phyloP scores from a whole-genome alignment of 352 stramenopile genomes.

The Globisporangium carolinianum region DNA sequence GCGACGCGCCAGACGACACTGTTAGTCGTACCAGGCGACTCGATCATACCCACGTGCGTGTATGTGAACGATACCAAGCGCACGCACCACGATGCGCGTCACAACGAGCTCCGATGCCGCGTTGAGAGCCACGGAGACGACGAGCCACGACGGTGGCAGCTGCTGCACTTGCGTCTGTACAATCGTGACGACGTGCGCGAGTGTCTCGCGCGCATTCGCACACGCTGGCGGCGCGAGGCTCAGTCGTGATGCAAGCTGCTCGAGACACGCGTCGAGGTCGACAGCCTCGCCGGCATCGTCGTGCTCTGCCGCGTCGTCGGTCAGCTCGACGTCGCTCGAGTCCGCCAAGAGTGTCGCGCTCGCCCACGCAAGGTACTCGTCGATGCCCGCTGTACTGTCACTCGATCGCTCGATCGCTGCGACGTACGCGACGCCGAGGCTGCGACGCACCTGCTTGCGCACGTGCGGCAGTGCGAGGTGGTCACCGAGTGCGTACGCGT shows the following conservation, averaged over 20 bases:
- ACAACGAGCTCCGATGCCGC: constrained; percentile 42
- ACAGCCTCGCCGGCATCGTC: constrained; percentile 9
- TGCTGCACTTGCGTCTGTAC: constrained; percentile 18
- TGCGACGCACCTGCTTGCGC: constrained; percentile 32
- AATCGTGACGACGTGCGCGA: constrained; percentile 15
- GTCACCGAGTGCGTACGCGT: constrained; percentile 34
- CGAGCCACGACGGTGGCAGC: constrained; percentile 33
- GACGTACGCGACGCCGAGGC: constrained; percentile 43
- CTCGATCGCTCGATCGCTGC: constrained; percentile 12
- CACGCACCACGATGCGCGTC: constrained; percentile 29
- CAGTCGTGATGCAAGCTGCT: constrained; percentile 6
- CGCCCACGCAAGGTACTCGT: constrained; percentile 27
- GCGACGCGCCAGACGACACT: too few relatives aligned
- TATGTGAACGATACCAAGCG: too few relatives aligned
- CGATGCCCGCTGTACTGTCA: not conserved
- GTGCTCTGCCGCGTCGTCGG: constrained; percentile 7
- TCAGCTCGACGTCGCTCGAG: constrained; percentile 15
- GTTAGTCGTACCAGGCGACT: too few relatives aligned
- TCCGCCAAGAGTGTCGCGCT: constrained; percentile 35
- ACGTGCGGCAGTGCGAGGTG: constrained; percentile 37
- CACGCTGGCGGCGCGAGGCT: not conserved
- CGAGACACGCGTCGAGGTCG: constrained; percentile 10
- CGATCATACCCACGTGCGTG: too few relatives aligned
- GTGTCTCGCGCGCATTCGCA: not conserved
- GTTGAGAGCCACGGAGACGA: constrained; percentile 33